Percentiles rank a stretch among this genome's conserved stretches.
phyloP scores from a whole-genome alignment of 1,284 basidiomycete genomes.

The Pseudozyma sp. region DNA sequence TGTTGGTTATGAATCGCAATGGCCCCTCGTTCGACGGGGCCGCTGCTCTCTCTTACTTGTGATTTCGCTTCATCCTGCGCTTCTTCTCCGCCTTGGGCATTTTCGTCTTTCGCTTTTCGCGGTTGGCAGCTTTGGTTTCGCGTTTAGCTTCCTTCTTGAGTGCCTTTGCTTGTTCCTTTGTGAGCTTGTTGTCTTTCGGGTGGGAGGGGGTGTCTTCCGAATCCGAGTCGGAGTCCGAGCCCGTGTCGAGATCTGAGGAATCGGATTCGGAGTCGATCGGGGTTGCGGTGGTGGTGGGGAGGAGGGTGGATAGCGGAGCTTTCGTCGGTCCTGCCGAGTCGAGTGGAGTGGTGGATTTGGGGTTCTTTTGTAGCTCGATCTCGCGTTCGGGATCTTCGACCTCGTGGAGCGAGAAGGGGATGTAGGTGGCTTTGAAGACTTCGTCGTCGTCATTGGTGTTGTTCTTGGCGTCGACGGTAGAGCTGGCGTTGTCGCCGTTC shows the following conservation, averaged over 20 bases:
- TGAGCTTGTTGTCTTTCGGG: conserved; percentile 36
- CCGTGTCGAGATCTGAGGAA: background rate
- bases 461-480: background rate
- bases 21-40: too few relatives aligned
- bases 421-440: conserved; percentile 63
- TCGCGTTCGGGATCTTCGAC: conserved; percentile 65
- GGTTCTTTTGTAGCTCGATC: conserved; percentile 38
- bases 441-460: conserved; percentile 45
- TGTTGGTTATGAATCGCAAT: background rate
- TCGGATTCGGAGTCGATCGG: too few relatives aligned
- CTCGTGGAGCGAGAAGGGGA: conserved; percentile 66
- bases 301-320: background rate
- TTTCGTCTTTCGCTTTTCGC: conserved; percentile 65
- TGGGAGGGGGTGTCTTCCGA: conserved; percentile 14
- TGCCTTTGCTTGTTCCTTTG: conserved; percentile 40
- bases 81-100: conserved; percentile 67
- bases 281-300: background rate
- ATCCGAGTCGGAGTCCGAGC: conserved; percentile 6
- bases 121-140: conserved; percentile 55
- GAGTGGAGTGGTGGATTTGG: background rate
- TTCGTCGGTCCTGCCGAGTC: too few relatives aligned
- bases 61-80: conserved; percentile 60
- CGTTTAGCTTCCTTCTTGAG: conserved; percentile 57
- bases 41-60: conserved; percentile 31
- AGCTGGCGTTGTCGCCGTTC: background rate